Evolutionary conservation across 2,329 filamentous ascomycete species (phyloP).

Genomic region (Microcyclospora tardicrescens): DNA sequence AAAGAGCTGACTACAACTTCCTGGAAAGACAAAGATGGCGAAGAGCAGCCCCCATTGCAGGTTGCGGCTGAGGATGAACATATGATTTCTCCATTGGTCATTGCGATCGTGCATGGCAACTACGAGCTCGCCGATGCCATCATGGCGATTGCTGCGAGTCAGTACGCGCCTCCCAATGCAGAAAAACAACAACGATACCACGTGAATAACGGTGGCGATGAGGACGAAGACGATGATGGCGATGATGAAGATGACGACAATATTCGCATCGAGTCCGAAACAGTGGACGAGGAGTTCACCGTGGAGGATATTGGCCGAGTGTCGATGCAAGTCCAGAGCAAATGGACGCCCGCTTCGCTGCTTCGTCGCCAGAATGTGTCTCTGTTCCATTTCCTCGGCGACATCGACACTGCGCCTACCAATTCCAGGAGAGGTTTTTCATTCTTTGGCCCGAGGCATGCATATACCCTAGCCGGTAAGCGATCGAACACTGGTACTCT

Average conservation of each 20-base stretch:
- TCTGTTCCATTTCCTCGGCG: too few species aligned
- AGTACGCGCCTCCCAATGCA: conserved; percentile 43
- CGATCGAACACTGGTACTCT: too few species aligned
- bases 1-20: conserved; percentile 49
- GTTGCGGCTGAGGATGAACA: conserved; percentile 45
- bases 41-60: conserved; percentile 47
- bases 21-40: conserved; percentile 37
- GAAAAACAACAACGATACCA: conserved; percentile 7
- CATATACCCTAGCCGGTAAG: conserved; percentile 3
- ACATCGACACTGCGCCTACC: too few species aligned
- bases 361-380: too few species aligned
- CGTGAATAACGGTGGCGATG: conserved; percentile 11
- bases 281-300: conserved; percentile 56
- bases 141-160: conserved; percentile 55
- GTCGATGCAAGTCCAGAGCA: conserved; percentile 54
- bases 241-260: conserved; percentile 21
- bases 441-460: conserved; percentile 8
- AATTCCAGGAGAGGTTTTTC: conserved; percentile 5
- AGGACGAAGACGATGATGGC: conserved; percentile 25
- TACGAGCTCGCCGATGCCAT: conserved; percentile 50
- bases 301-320: conserved; percentile 63
- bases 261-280: conserved; percentile 30
- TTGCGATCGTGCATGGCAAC: conserved; percentile 57
- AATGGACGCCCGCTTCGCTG: conserved; percentile 34
- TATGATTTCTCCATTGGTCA: conserved; percentile 48